Evolutionary conservation across 2,329 filamentous ascomycete species (phyloP), one percentile per base, ranked within the genome.

Genomic region (Thielaviopsis punctulata): DNA sequence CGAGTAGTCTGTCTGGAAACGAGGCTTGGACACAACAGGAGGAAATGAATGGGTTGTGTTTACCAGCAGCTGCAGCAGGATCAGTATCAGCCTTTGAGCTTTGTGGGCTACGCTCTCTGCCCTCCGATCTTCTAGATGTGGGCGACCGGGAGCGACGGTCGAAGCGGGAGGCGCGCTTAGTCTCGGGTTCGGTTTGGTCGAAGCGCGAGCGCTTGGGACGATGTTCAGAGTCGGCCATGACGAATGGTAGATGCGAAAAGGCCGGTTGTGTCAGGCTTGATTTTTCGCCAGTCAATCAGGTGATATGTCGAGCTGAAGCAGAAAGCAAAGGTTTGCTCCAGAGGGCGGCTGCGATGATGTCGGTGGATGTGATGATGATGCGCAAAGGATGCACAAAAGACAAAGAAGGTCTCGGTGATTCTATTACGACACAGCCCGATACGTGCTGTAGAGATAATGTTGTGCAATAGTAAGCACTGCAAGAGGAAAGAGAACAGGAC

Each of bases 91-190:
- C 21, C 33, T 52, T 55, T 22, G 18, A 39, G 18, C 21, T 49
- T 23, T 39, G 45, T 19, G 89, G 89, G 65, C 88, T 95, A 59
- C 90, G 84, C 60, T 86, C 87, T 63, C 90, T 43, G 18, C 77
- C 68, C 56, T 93, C 86, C 23, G 79, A 72, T 59, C 80, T 77
- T 61, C 79, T 75, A 23, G 73, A 67, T 23, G 79, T 76, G 21
- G 88, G 88, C 27, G 88, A 95, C 58, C 87, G 84, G 54, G 92
- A 96, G 60, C 92, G 84, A 60, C 89, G 80, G 68, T 95, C 90
- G 67, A 95, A 95, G 64, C 89, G 79, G 48, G 88, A 93, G 44
- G 76, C 63, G 59, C 80, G 75, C 62, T 81, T 82, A 53, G 84
- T 79, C 62, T 92, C 86, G 5, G 85, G 80, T 64, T 90, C 86